Conservation (phyloP, 495 filamentous ascomycete species). For the Hypoxylon rickii region DNA sequence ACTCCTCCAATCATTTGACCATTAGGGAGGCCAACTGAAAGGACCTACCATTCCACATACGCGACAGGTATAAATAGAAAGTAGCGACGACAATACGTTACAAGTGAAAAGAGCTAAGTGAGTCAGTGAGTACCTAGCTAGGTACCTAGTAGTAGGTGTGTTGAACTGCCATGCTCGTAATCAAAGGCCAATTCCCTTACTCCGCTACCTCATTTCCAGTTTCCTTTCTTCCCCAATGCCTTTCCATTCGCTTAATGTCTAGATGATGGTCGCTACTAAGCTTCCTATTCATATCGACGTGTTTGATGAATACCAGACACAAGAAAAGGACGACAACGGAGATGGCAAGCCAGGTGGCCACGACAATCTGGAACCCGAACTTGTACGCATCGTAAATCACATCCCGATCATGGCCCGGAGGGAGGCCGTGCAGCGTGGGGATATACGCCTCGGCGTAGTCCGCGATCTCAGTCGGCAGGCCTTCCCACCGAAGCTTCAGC, state of each 20-base stretch:
- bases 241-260: conserved; percentile 3
- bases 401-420: conserved; percentile 32
- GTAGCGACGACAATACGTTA: no score
- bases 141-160: no score
- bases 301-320: conserved; percentile 20
- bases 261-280: conserved; percentile 25
- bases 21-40: no score
- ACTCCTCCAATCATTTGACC: no score
- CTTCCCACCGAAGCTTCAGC: conserved; percentile 46
- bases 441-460: conserved; percentile 55
- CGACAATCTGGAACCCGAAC: conserved; percentile 32
- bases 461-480: conserved; percentile 44
- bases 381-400: conserved; percentile 44
- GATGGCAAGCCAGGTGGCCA: conserved; percentile 20
- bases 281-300: conserved; percentile 23
- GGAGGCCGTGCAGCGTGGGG: conserved; percentile 43
- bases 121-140: no score
- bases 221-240: conserved; percentile 2
- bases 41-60: no score
- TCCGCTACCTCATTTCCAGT: not conserved
- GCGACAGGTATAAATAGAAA: no score
- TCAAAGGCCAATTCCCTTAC: not conserved
- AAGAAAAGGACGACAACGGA: conserved; percentile 22
- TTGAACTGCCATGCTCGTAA: no score
- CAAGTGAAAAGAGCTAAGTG: no score